Conservation (phyloP, 345 rosid species). For the Physaria fendleri region DNA sequence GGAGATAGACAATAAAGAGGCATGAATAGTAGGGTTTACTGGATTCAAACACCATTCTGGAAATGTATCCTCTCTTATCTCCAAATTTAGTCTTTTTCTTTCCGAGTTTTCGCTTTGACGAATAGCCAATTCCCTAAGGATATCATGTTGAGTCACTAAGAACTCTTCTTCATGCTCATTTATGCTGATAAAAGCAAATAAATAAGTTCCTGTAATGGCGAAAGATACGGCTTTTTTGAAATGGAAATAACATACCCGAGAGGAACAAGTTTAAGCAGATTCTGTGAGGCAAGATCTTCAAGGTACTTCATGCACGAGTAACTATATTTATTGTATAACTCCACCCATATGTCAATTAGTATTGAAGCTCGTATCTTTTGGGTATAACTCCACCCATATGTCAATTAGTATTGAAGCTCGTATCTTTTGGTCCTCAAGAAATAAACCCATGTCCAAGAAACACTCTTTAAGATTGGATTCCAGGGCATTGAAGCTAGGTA, state of each 20-base stretch:
- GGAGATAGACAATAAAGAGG: conserved; percentile 37
- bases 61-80: conserved; percentile 17
- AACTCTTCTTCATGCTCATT: conserved; percentile 30
- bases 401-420: conserved; percentile 43
- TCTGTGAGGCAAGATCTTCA: conserved; percentile 34
- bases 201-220: conserved; percentile 2
- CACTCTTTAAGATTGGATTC: conserved; percentile 33
- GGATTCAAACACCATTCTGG: too few relatives aligned
- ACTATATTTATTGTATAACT: conserved; percentile 30
- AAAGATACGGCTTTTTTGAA: not conserved
- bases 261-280: conserved; percentile 35
- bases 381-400: conserved; percentile 52
- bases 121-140: conserved; percentile 46
- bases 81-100: conserved; percentile 35
- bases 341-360: conserved; percentile 52
- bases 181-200: conserved; percentile 20
- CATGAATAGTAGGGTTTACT: conserved; percentile 8
- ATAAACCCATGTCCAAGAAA: conserved; percentile 51
- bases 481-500: conserved; percentile 40
- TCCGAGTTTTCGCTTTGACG: conserved; percentile 14
- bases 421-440: conserved; percentile 52
- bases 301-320: conserved; percentile 31
- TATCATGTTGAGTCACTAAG: conserved; percentile 46
- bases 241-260: conserved; percentile 33
- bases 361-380: conserved; percentile 39